Conservation (phyloP, 306 rosid species). For the Castanea mollissima region DNA sequence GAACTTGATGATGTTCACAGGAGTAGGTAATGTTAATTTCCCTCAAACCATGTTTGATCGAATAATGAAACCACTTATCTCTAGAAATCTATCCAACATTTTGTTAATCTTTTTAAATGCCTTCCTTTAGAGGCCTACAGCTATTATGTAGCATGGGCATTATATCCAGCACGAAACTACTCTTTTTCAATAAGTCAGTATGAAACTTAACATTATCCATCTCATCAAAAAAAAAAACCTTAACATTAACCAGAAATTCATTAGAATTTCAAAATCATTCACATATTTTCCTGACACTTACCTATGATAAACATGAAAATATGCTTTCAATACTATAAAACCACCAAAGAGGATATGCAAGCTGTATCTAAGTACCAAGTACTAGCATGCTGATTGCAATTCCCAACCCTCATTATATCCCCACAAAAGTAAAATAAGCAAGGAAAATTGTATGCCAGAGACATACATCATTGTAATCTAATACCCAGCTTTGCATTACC, state of each 20-base stretch:
- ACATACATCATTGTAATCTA: not conserved
- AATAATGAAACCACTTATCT: not conserved
- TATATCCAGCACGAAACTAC: not conserved
- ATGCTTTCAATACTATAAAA: not conserved
- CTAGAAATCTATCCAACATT: not conserved
- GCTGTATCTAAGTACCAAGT: not conserved
- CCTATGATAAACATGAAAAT: not conserved
- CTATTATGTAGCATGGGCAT: not conserved
- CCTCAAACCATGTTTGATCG: not conserved
- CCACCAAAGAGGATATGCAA: not conserved
- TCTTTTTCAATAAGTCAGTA: not conserved
- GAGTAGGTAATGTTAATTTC: not conserved
- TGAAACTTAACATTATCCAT: not conserved
- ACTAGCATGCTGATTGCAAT: too few species aligned
- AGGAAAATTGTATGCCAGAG: not conserved
- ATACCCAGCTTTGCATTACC: too few species aligned
- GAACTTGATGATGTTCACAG: not conserved
- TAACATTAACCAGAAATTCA: not conserved
- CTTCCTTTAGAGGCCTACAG: not conserved
- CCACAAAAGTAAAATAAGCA: not conserved
- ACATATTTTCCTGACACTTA: not conserved
- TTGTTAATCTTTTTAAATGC: not conserved
- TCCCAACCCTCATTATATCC: not conserved
- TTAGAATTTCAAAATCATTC: not conserved
- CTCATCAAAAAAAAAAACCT: too few species aligned